Percentiles rank a stretch among this genome's conserved stretches.
Conservation (phyloP, 2,329 filamentous ascomycete species). For the Penicillium paneum region DNA sequence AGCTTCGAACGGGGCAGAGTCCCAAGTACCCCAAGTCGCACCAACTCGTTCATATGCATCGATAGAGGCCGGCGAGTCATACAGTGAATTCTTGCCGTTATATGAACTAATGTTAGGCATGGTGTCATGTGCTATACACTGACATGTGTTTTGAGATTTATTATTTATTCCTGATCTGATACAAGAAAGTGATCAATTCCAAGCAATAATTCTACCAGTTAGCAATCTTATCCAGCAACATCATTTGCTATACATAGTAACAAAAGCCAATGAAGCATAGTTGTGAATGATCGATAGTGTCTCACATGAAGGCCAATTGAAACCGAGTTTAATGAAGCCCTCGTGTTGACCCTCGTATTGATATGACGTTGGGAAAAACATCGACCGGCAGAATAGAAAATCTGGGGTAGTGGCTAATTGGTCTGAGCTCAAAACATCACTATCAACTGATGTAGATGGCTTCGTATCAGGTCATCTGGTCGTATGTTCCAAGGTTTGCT, state of each 20-base stretch:
- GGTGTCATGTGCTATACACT: not conserved
- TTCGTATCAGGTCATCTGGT: constrained; percentile 10
- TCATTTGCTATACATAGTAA: not conserved
- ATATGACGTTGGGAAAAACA: not conserved
- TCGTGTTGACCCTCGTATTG: constrained; percentile 12
- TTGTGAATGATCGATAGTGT: constrained; percentile 2
- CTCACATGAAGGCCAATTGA: constrained; percentile 12
- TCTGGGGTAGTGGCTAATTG: not conserved
- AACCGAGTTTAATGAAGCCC: not conserved
- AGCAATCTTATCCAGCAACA: not conserved
- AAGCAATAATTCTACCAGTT: not conserved
- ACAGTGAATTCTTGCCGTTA: not conserved
- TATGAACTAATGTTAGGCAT: not conserved
- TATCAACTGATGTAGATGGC: not conserved
- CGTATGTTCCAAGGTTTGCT: not conserved
- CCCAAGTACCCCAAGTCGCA: no score
- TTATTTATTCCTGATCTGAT: not conserved
- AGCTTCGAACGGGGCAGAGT: no score
- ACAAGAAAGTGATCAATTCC: not conserved
- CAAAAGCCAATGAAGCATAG: not conserved
- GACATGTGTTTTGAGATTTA: no score
- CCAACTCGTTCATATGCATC: no score
- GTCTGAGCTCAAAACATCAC: not conserved
- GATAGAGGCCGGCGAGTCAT: not conserved
- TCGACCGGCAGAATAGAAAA: not conserved